Conservation (phyloP, 176 grass and related monocot species). For the Cocos nucifera region DNA sequence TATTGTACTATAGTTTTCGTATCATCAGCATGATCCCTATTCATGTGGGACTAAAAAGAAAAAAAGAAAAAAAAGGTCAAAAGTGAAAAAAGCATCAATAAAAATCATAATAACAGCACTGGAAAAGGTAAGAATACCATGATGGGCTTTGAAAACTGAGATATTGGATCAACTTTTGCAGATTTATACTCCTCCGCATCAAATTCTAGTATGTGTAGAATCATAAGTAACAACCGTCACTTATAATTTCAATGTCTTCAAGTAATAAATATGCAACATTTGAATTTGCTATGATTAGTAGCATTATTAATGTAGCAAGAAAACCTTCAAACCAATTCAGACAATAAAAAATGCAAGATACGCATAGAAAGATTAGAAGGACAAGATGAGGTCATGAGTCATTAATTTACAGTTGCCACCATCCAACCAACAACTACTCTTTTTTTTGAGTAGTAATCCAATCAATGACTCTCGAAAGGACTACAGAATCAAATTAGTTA, state of each 20-base stretch:
- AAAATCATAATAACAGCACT: too few species aligned
- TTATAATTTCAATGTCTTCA: neutral
- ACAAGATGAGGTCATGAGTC: too few species aligned
- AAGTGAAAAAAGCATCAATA: slow-evolving; percentile 4
- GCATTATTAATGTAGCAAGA: too few species aligned
- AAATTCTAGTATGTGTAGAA: slow-evolving; percentile 51
- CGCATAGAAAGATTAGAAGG: too few species aligned
- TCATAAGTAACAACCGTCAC: slow-evolving; percentile 1
- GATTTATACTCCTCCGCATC: slow-evolving; percentile 58
- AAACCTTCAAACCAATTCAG: too few species aligned
- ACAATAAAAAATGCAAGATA: too few species aligned
- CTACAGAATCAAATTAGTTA: too few species aligned
- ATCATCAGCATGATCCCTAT: slow-evolving; percentile 89
- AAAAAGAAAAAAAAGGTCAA: slow-evolving; percentile 7
- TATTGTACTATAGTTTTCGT: slow-evolving; percentile 87
- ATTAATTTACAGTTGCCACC: too few species aligned
- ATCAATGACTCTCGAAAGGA: too few species aligned
- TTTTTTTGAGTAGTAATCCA: too few species aligned
- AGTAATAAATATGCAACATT: neutral
- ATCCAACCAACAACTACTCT: too few species aligned
- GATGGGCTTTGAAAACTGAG: slow-evolving; percentile 80
- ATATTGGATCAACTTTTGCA: slow-evolving; percentile 79
- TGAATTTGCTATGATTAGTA: too few species aligned
- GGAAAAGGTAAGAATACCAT: slow-evolving; percentile 25
- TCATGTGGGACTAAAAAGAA: slow-evolving; percentile 74